Evolutionary conservation across 441 rosid genomes (phyloP), one percentile per base, ranked within the genome.

Genomic region (Adansonia grandidieri): DNA sequence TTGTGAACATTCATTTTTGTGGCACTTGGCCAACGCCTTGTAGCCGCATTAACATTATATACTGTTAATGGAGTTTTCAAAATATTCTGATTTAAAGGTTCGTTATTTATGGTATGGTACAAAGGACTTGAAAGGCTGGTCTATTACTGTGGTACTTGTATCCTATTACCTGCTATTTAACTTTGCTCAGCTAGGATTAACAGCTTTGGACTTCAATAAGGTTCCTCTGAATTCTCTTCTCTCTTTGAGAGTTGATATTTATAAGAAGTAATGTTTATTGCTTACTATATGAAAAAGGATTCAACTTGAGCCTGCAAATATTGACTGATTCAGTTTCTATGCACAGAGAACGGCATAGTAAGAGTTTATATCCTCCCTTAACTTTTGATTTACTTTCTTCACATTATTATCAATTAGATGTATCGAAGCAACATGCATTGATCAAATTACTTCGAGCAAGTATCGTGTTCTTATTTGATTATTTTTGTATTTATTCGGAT

Each of bases 401-500:
- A 53, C 8, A 71, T 53, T 71, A 71, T 53, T 71, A 71, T 53
- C 9, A 71, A 24, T 51, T 24, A 24, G 6, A 24, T 50, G 45
- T 51, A 14, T 28, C 3, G 20, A 51, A 2, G 20, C 20, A 15
- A 50, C 44, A 50, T 70, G 42, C 74, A 50, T 71, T 14, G 20
- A 50, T 22, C 61, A 71, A 24, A 71, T 51, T 57, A 48, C 48
- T 44, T 57, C 3, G 8, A 47, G 57, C 4, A 60, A 54, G 48
- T 63, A 22, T 45, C 56, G 28, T 7, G 57, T 61, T 69, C 19
- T 54, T 81, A 1, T 53, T 47, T 75, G 15, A 56, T 76, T 40
- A 71, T 51, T 44, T 47, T n/a, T 76, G 13, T 22, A 69, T 50
- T 65, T 74, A 50, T 67, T 24, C 71, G 72, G 79, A 63, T 67